A percentile compares a stretch with the other conserved stretches of the same genome.
These are phyloP conservation scores for Dactylellina drechsleri DNA, from an alignment of 2,329 filamentous ascomycete genomes.

Conservation along the genomic window DNA sequence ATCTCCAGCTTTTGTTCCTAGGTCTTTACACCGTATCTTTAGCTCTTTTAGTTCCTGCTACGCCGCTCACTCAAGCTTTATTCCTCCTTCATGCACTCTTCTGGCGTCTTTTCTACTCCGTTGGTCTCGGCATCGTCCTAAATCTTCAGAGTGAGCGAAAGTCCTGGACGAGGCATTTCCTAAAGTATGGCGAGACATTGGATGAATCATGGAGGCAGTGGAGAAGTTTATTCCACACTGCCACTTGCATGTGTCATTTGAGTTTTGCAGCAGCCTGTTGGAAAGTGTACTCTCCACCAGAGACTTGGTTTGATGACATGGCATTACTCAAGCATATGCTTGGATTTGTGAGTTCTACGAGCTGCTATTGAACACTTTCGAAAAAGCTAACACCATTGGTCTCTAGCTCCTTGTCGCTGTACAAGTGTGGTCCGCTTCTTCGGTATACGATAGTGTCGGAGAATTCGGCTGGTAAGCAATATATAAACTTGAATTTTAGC, in stretches of 20 bases:
- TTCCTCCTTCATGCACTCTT: conserved; percentile 82
- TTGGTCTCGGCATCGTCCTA: conserved; percentile 86
- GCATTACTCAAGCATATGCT: conserved; percentile 87
- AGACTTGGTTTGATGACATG: conserved; percentile 86
- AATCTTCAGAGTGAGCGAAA: conserved; percentile 88
- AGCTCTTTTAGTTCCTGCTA: conserved; percentile 80
- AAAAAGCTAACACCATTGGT: conserved; percentile 3
- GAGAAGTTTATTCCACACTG: conserved; percentile 95
- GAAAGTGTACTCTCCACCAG: conserved; percentile 93
- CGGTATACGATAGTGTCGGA: conserved; percentile 92
- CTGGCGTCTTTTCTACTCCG: conserved; percentile 91
- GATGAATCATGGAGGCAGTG: conserved; percentile 97
- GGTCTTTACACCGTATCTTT: conserved; percentile 76
- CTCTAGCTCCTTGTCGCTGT: conserved; percentile 74
- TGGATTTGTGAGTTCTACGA: conserved; percentile 66
- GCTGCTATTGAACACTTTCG: not conserved
- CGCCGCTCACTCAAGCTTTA: conserved; percentile 76
- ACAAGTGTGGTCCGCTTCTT: conserved; percentile 90
- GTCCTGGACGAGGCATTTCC: conserved; percentile 94
- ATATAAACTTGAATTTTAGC: too few relatives aligned
- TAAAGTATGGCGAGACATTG: conserved; percentile 92
- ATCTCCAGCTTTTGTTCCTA: conserved; percentile 61
- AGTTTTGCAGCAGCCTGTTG: conserved; percentile 90
- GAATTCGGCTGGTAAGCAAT: conserved; percentile 84
- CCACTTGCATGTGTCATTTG: conserved; percentile 86